Evolutionary conservation across 441 rosid genomes (phyloP).

Genomic region (Pelargonium myrrhifolium): DNA sequence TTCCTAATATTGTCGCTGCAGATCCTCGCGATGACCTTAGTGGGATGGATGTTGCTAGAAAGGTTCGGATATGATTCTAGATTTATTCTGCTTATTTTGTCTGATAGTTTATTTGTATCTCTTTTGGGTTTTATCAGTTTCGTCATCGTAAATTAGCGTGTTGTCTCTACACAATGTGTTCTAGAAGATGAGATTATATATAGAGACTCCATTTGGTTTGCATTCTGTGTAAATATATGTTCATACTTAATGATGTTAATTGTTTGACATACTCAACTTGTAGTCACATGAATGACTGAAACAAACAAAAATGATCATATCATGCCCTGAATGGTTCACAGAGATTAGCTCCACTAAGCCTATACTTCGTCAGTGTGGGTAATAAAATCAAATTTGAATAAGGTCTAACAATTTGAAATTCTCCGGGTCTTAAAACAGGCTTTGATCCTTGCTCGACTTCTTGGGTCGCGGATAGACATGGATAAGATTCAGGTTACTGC

Average conservation of each 20-base stretch:
- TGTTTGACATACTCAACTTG: not conserved
- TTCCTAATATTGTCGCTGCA: constrained; percentile 31
- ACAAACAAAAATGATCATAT: not conserved
- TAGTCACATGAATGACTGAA: not conserved
- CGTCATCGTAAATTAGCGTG: not conserved
- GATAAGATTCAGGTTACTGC: constrained; percentile 62
- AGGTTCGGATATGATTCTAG: constrained; percentile 41
- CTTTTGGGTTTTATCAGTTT: not conserved
- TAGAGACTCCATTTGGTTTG: not conserved
- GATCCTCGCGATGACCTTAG: constrained; percentile 97
- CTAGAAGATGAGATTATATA: not conserved
- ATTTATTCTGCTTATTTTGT: not conserved
- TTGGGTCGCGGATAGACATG: constrained; percentile 59
- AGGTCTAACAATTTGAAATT: constrained; percentile 1
- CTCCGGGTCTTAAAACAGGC: constrained; percentile 43
- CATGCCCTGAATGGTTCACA: not conserved
- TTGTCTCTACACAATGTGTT: not conserved
- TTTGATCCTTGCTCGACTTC: constrained; percentile 83
- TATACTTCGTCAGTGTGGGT: not conserved
- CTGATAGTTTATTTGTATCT: not conserved
- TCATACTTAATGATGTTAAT: not conserved
- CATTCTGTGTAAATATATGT: not conserved
- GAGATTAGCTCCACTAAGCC: not conserved
- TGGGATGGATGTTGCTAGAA: constrained; percentile 96
- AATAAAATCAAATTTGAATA: not conserved